Base-by-base conservation (phyloP, 192 early-diverging fungal species). In the Coemansia sp. region DNA sequence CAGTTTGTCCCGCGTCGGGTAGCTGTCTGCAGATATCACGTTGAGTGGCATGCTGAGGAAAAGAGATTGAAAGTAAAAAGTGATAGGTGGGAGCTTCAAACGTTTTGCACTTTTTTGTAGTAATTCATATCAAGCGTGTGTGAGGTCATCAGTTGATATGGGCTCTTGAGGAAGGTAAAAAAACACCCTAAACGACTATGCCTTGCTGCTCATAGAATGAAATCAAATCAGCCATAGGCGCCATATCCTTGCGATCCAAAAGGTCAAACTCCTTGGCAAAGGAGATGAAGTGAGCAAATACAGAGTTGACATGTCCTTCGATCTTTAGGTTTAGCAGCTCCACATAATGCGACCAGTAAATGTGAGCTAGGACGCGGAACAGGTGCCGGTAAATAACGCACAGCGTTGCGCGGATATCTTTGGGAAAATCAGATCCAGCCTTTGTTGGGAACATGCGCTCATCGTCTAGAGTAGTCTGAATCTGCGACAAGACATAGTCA, bases 241-340 rank as follows among this genome's bases (percentile, higher is more conserved):
- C 80, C 62, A 92, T 74, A 57, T 98, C 96, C 82, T 95, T 96
- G 70, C 90, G 90, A 55, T 97, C 95, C 38, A 98, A 61, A 35
- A 97, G 81, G 65, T 96, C 94, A 85, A 96, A 99, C 71, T 95
- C 95, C 63, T 87, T 87, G 23, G 88, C 88, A 82, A 99, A 99
- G 10, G 91, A 91, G 36, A 94, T 86, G 74, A 99, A 93, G 68
- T 99, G 95, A 1, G 96, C 93, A 88, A 96, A 95, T 13, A 99
- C 82, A 2, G 96, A 92, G 85, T 99, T 99, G 63, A 97, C 87
- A 69, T 99, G 96, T 0, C 87, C 86, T 66, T 99, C 94, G 42
- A 91, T 87, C 35, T 83, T 85, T 31, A 97, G 73, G 69, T 89
- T 89, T 35, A 96, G 79, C 36, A 99, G 84, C 69, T 91, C 88